Evolutionary conservation across 805 yeast species (phyloP), one percentile per base, ranked within the genome.

Genomic region (Wickerhamomyces strasburgensis): DNA sequence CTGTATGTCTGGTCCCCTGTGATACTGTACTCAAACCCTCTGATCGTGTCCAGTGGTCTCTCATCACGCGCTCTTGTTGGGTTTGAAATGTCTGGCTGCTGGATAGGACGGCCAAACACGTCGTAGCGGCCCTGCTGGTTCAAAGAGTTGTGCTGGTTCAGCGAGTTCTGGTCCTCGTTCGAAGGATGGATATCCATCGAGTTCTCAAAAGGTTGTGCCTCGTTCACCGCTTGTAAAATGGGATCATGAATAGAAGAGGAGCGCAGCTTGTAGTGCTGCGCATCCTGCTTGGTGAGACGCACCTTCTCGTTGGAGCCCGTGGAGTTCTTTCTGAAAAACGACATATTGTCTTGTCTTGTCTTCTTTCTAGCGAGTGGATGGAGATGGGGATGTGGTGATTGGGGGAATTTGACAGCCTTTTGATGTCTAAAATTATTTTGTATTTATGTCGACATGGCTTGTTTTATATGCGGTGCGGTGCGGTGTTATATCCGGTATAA

Each of bases 1-100:
- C 80, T 78, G 67, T 84, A 82, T 10, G 75, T 61, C 40, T 72
- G 64, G 60, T 93, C 98, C 35, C 96, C 96, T 6, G 96, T 86
- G 46, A 93, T 88, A 27, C 97, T 80, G 57, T 82, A 93, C 67
- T 93, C 98, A 62, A 93, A 93, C 5, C 85, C 72, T 51, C 98
- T 73, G 53, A 93, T 89, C 2, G 99, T 93, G 60, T 94, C 99
- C 52, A 93, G 67, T 4, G 99, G 99, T 54, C 99, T 77, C 64
- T 93, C 99, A 60, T 89, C 90, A 61, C 98, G 76, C 15, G 84
- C 65, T 54, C 99, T 75, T 6, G 96, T 80, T 19, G 99, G 99
- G 57, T 93, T 93, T 27, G 95, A 86, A 49, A 83, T 70, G 58
- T 93, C 99, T 6, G 94, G 84, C 46, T 76, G 77, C 3, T 56